Evolutionary conservation across 2,329 filamentous ascomycete genomes (phyloP).

Genomic region (Rhytidhysteron rufulum): DNA sequence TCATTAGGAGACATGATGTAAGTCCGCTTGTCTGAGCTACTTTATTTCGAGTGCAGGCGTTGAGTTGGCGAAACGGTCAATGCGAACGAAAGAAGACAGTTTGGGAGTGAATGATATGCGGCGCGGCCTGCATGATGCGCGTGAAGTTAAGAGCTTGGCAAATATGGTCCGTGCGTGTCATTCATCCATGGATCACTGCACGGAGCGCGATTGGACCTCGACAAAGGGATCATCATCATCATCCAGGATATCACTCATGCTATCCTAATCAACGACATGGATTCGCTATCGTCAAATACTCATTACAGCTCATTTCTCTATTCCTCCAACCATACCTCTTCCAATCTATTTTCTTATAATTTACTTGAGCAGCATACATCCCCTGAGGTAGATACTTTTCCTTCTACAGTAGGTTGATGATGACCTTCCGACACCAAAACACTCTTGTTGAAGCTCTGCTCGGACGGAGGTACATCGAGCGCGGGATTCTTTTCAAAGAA

Average conservation of each 20-base stretch:
- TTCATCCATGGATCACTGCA: no score
- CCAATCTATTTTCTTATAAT: constrained; percentile 7
- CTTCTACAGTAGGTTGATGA: constrained; percentile 32
- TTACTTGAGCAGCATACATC: constrained; percentile 38
- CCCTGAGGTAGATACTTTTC: constrained; percentile 30
- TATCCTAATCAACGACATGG: not conserved
- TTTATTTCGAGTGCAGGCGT: no score
- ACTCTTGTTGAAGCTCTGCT: constrained; percentile 46
- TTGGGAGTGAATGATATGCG: no score
- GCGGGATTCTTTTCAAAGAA: constrained; percentile 59
- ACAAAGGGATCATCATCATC: no score
- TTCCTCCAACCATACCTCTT: not conserved
- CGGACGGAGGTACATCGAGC: constrained; percentile 54
- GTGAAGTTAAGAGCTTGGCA: no score
- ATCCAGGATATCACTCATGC: not conserved
- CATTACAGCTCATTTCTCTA: no score
- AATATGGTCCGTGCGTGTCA: no score
- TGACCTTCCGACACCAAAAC: constrained; percentile 31
- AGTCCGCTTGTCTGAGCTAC: not conserved
- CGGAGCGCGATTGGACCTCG: no score
- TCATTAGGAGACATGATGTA: constrained; percentile 45
- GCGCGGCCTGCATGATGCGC: no score
- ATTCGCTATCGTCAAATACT: no score
- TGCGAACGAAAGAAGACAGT: not conserved
- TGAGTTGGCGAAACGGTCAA: not conserved